Evolutionary conservation across 1,284 basidiomycete species (phyloP), one percentile per base, ranked within the genome.

Genomic region (Porogramme epimiltina): DNA sequence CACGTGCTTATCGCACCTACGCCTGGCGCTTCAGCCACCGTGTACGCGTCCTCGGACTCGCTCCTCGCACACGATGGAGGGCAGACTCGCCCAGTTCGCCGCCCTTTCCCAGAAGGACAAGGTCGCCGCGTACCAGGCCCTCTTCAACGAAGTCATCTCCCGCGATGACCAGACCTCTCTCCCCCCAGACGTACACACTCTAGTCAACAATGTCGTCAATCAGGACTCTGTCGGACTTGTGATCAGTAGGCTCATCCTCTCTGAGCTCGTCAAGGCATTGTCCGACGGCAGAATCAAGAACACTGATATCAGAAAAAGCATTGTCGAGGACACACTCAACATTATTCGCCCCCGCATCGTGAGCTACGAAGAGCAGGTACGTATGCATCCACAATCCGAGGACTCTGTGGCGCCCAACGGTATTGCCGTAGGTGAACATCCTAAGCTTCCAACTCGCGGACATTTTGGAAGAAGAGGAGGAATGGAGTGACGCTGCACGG

Each of bases 361-460:
- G 37, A 95, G 91, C 72, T 97, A 93, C 66, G 96, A 98, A 69
- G 95, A 98, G 70, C 94, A 97, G 79, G 95, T 94, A 64, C 63
- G 84, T 70, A 45, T 44, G n/a, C 26, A 47, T 33, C n/a, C 31
- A 38, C 40, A 42, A 45, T 36, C 44, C 40, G 38, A 37, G 57
- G 54, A 56, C 22, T 34, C 51, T 48, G 40, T 49, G 39, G 43
- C 34, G 26, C 28, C 48, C 34, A 49, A 34, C 52, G 36, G 54
- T 45, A 18, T 42, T 41, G 31, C 22, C 62, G 23, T 67, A 97
- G 93, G 86, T 91, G 6, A 93, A 93, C 52, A 78, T 81, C 4
- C 71, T 98, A 52, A 80, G 94, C 45, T 90, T 93, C 62, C 87
- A 95, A 64, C 84, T 97, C 26, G 92, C 95, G 2, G 85, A 93